These are phyloP conservation scores for Kwoniella shivajii DNA, from an alignment of 1,284 basidiomycete species.

Conservation along the genomic window DNA sequence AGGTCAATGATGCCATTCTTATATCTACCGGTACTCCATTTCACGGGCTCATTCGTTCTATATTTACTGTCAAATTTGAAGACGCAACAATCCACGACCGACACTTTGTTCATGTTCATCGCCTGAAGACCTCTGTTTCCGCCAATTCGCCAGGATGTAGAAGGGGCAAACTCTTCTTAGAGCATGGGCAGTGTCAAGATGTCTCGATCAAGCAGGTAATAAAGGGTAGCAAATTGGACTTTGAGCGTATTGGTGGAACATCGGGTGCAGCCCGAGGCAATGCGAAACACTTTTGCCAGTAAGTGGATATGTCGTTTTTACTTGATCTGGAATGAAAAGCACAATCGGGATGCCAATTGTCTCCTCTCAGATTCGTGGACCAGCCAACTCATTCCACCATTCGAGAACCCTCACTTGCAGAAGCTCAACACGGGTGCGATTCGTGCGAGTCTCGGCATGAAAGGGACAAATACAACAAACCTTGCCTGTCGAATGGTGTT, in stretches of 20 bases:
- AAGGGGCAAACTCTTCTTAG: constrained; percentile 17
- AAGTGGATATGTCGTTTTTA: background rate
- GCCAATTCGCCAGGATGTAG: background rate
- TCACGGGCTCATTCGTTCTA: constrained; percentile 1
- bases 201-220: constrained; percentile 1
- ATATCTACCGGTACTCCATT: background rate
- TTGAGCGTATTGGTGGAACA: background rate
- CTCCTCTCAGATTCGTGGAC: constrained; percentile 9
- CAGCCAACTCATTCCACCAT: constrained; percentile 1
- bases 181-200: constrained; percentile 21
- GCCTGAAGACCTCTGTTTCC: background rate
- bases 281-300: constrained; percentile 11
- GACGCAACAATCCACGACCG: background rate
- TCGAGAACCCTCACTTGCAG: background rate
- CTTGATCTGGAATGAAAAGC: too few species aligned
- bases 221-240: constrained; percentile 6
- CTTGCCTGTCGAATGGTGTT: background rate
- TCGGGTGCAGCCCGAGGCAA: background rate
- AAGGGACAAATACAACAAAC: background rate
- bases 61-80: background rate
- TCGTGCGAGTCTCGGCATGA: constrained; percentile 8
- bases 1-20: constrained; percentile 3
- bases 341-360: too few species aligned
- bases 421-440: constrained; percentile 7
- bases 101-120: constrained; percentile 18